phyloP scores from a whole-genome alignment of 768 basidiomycete genomes.

The Serendipita sp. region DNA sequence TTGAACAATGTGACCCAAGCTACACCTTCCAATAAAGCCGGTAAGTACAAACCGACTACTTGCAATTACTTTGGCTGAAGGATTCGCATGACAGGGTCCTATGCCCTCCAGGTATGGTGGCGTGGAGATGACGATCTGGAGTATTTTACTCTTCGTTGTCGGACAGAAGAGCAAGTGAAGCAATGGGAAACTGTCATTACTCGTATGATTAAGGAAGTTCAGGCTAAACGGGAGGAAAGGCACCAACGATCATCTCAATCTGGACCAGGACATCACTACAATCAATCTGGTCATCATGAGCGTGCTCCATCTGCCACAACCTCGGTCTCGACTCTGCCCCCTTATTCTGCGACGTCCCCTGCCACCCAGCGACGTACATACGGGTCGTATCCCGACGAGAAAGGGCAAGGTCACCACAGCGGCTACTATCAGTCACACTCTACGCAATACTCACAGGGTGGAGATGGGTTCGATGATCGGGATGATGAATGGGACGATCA shows the following conservation, averaged over 20 bases:
- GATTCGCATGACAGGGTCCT: conserved; percentile 27
- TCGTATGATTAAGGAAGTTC: conserved; percentile 54
- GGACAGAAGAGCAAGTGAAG: conserved; percentile 77
- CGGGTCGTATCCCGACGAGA: conserved; percentile 17
- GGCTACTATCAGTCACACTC: background rate
- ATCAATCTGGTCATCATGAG: conserved; percentile 24
- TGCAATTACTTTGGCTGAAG: conserved; percentile 3
- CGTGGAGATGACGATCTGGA: conserved; percentile 86
- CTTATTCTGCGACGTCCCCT: conserved; percentile 18
- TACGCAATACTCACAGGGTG: conserved; percentile 8
- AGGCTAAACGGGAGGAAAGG: conserved; percentile 31
- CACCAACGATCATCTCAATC: background rate
- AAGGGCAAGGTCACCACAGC: background rate
- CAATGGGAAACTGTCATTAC: conserved; percentile 88
- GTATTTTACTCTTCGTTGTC: conserved; percentile 85
- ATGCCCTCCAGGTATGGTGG: conserved; percentile 87
- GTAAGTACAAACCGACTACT: conserved; percentile 27
- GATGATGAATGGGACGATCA: conserved; percentile 52
- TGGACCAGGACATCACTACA: conserved; percentile 30
- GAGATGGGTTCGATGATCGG: conserved; percentile 45
- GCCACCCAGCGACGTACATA: conserved; percentile 19
- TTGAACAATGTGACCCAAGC: conserved; percentile 88
- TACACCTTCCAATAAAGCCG: conserved; percentile 41
- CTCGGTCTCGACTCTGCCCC: conserved; percentile 17
- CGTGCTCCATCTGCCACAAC: conserved; percentile 20